Evolutionary conservation across 2,329 filamentous ascomycete species (phyloP).

Genomic region (Diaporthe batatas): DNA sequence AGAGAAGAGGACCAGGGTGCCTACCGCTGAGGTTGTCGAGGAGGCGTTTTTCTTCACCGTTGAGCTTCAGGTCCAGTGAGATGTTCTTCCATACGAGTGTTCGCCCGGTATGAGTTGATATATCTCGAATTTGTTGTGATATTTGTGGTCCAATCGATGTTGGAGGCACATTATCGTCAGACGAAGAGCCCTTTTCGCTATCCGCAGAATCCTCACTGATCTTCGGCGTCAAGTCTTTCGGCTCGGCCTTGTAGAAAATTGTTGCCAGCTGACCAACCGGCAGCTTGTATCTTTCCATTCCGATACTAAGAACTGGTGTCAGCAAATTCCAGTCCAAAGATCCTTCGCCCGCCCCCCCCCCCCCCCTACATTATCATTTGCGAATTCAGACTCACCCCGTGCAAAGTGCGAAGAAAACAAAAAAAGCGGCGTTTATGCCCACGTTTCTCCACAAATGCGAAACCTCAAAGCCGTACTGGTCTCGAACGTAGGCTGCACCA

Average conservation of each 20-base stretch:
- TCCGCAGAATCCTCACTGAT: slow-evolving; percentile 39
- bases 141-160: not conserved
- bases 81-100: slow-evolving; percentile 52
- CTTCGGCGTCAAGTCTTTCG: slow-evolving; percentile 11
- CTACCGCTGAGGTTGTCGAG: slow-evolving; percentile 42
- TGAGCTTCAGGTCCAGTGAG: slow-evolving; percentile 38
- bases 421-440: slow-evolving; percentile 43
- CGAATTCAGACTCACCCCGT: too few species aligned
- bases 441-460: slow-evolving; percentile 43
- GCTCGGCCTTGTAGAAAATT: slow-evolving; percentile 44
- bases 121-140: not conserved
- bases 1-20: too few species aligned
- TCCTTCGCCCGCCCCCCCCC: too few species aligned
- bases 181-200: slow-evolving; percentile 33
- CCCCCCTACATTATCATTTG: too few species aligned
- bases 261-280: slow-evolving; percentile 44
- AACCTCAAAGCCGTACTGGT: slow-evolving; percentile 37
- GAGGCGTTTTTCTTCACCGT: slow-evolving; percentile 33
- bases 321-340: too few species aligned
- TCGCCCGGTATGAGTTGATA: slow-evolving; percentile 36
- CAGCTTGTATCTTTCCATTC: slow-evolving; percentile 43
- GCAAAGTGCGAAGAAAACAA: slow-evolving; percentile 43
- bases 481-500: slow-evolving; percentile 38
- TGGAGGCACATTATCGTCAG: slow-evolving; percentile 35
- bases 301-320: too few species aligned